These are phyloP conservation scores for Trichosporon asahii DNA, from an alignment of 1,284 basidiomycete genomes.

Conservation along the genomic window DNA sequence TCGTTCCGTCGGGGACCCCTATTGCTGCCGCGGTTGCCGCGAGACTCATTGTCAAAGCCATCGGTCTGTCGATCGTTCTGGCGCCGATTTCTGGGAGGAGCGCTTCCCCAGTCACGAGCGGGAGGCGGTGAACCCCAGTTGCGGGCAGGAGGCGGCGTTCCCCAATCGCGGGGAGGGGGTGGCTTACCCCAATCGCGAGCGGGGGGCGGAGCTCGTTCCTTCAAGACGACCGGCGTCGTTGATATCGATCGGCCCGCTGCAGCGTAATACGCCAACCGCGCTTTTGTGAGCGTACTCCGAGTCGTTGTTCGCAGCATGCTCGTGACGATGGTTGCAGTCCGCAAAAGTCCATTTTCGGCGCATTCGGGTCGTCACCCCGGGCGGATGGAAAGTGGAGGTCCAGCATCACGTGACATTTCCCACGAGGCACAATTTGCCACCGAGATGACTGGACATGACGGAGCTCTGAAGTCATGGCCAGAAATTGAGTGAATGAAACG, in stretches of 20 bases:
- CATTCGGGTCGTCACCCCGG: background rate
- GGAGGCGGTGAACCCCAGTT: background rate
- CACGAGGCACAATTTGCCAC: conserved; percentile 8
- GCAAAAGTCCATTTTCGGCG: background rate
- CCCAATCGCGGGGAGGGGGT: background rate
- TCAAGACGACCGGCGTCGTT: background rate
- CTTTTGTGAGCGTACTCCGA: background rate
- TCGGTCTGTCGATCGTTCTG: background rate
- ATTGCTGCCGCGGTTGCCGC: background rate
- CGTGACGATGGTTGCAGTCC: conserved; percentile 1
- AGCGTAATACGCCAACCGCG: background rate
- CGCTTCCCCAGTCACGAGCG: background rate
- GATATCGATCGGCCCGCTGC: background rate
- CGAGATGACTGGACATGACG: conserved; percentile 8
- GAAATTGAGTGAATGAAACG: background rate
- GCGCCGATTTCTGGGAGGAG: background rate
- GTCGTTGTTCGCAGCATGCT: conserved; percentile 11
- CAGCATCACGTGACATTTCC: background rate
- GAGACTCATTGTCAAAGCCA: background rate
- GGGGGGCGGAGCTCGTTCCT: background rate
- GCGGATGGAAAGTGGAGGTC: background rate
- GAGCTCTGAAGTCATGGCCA: background rate
- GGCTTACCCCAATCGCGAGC: background rate
- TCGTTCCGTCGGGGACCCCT: background rate
- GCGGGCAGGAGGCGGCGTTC: background rate